Evolutionary conservation across 106 monocot species (phyloP), one percentile per base, ranked within the genome.

Genomic region (Posidonia australis): DNA sequence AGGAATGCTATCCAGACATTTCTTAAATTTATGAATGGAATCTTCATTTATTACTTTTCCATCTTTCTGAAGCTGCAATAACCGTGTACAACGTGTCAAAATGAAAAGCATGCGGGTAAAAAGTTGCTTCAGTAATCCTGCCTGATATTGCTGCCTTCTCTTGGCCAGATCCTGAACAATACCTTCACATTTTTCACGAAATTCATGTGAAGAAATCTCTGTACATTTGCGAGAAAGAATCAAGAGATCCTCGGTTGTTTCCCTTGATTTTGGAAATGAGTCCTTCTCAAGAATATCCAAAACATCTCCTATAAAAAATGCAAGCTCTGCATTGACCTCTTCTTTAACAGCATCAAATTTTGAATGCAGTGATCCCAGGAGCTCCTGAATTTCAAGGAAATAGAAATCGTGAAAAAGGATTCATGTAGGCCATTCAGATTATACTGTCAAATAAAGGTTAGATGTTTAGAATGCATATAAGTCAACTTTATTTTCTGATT

Each of bases 41-140:
- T 84, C 77, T 46, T 71, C 74, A 59, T 71, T 75, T 19, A 75
- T 75, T 19, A 71, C 43, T 47, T 61, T 73, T 64, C 77, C 69
- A 62, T 89, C 87, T 72, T 80, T 82, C 58, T 79, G 81, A 45
- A 81, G 77, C 54, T 82, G 88, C 72, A 89, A 70, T 21, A 89
- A 66, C 47, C 88, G 77, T 4, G 74, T 82, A 62, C 78, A 89
- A 17, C 74, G 78, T 46, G 88, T 84, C 53, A 89, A 72, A 51
- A 89, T 79, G 64, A 82, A 81, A 30, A 89, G 77, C 65, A 89
- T 73, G 16, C 77, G 78, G 14, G 74, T 84, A 44, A 75, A 64
- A 51, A 84, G 63, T 53, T 84, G 81, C 65, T 79, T 79, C 51
- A 75, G 1, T 11, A 43, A 21, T 59, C 64, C 81, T 55, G 31